Evolutionary conservation across 2,329 filamentous ascomycete genomes (phyloP).

Genomic region (Neopestalotiopsis sp.): DNA sequence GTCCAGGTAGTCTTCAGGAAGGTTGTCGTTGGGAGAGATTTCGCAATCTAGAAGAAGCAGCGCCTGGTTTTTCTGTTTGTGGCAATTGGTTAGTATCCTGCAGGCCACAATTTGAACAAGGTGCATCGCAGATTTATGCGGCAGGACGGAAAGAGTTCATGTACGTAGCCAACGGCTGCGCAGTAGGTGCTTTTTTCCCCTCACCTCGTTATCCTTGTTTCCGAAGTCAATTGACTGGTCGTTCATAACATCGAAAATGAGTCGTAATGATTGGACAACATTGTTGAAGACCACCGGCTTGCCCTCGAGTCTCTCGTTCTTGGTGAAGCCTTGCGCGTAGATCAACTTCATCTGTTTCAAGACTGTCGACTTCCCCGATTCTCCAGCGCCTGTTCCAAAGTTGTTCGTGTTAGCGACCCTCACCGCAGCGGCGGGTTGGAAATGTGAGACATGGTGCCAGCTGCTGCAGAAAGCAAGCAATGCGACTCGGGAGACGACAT

Average conservation of each 20-base stretch:
- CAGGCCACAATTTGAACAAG: not conserved
- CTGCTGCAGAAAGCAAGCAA: conserved; percentile 14
- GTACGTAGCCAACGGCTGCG: not conserved
- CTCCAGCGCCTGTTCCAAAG: conserved; percentile 77
- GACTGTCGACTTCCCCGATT: conserved; percentile 95
- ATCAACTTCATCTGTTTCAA: conserved; percentile 99
- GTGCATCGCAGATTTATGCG: not conserved
- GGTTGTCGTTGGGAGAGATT: conserved; percentile 79
- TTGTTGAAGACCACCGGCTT: conserved; percentile 97
- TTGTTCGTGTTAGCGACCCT: conserved; percentile 22
- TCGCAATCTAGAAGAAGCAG: conserved; percentile 81
- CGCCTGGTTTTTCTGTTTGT: conserved; percentile 73
- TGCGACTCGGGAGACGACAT: conserved; percentile 39
- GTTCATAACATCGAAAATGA: conserved; percentile 89
- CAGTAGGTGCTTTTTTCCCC: conserved; percentile 30
- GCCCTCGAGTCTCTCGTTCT: conserved; percentile 89
- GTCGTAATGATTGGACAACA: conserved; percentile 88
- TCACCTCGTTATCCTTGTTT: conserved; percentile 78
- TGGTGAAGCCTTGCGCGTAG: conserved; percentile 89
- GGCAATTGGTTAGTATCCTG: conserved; percentile 31
- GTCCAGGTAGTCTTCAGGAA: conserved; percentile 78
- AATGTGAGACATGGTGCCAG: conserved; percentile 9
- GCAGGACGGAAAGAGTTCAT: not conserved
- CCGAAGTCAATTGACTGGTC: conserved; percentile 83
- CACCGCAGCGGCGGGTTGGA: not conserved